Evolutionary conservation across 2,329 filamentous ascomycete genomes (phyloP), one percentile per base, ranked within the genome.

Genomic region (Sordariomycetes sp.): DNA sequence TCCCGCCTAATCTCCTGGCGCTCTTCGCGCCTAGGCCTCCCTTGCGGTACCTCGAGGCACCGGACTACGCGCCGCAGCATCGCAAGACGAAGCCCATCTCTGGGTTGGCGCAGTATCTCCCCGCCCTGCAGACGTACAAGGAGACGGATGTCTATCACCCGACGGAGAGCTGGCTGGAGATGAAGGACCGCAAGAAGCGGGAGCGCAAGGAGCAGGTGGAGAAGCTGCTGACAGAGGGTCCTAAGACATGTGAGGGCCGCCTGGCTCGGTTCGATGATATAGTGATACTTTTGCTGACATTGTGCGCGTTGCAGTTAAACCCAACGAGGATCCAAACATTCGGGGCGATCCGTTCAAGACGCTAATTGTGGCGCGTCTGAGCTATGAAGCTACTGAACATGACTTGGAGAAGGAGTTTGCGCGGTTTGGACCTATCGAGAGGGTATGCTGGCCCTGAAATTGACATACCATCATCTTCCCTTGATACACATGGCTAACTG

Each of bases 321-420:
- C 94, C 7, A 74, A 77, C 25, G 85, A 94, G 42, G 94, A 99
- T 66, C 81, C 87, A 13, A 94, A 96, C 65, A 86, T 96, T 62
- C 84, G 90, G 62, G 92, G 94, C 58, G 91, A 97, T 73, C 87
- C 92, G 1, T 96, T 94, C 77, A 95, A 89, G 73, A 99, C 94
- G 15, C 77, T 99, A 55, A 95, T 99, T 65, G 88, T 97, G 57
- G 87, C 89, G 56, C 86, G 94, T 57, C 78, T 99, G 54, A 90
- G 87, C 67, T 99, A 96, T 68, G 88, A 94, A 59, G 86, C 87
- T 53, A 90, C 89, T 62, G 88, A 92, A 65, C 84, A 90, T 64
- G 94, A 99, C 67, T 77, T 99, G 50, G 90, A 96, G 74, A 82
- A 88, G 65, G 92, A 96, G 68, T 99, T 99, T 71, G 87, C 88